Conservation (phyloP, 495 filamentous ascomycete species). For the Podospora bellae-mahoneyi region DNA sequence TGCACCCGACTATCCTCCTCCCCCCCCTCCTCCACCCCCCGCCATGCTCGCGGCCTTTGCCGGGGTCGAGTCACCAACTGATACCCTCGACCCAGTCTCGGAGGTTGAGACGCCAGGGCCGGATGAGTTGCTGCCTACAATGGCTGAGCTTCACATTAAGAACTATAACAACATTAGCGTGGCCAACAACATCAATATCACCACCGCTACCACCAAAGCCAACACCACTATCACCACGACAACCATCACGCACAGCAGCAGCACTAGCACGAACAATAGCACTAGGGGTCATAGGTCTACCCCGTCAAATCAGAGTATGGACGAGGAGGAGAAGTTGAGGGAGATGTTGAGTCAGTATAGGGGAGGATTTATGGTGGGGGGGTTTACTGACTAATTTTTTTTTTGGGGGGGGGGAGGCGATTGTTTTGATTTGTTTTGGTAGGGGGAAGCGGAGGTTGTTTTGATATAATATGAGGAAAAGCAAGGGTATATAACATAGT, state of each 20-base stretch:
- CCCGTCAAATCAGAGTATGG: not conserved
- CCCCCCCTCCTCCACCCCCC: not conserved
- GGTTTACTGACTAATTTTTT: not conserved
- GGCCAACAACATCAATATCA: not conserved
- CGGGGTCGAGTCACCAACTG: conserved; percentile 23
- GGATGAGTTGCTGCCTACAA: not conserved
- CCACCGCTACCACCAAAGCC: not conserved
- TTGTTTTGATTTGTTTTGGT: not conserved
- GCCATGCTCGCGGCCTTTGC: conserved; percentile 4
- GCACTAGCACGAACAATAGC: not conserved
- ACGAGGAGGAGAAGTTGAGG: not conserved
- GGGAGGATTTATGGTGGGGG: not conserved
- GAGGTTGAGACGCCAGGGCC: conserved; percentile 28
- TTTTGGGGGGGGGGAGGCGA: too few relatives aligned
- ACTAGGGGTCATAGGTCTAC: not conserved
- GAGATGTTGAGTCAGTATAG: not conserved
- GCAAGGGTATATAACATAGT: not conserved
- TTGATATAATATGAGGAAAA: not conserved
- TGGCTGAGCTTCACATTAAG: not conserved
- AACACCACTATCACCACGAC: not conserved
- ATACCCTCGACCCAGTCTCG: conserved; percentile 30
- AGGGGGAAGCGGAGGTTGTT: not conserved
- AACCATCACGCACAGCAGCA: too few relatives aligned
- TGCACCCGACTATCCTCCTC: not conserved
- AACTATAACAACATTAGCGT: not conserved